Evolutionary conservation across 306 rosid genomes (phyloP).

Genomic region (Trichosanthes cucumerina): DNA sequence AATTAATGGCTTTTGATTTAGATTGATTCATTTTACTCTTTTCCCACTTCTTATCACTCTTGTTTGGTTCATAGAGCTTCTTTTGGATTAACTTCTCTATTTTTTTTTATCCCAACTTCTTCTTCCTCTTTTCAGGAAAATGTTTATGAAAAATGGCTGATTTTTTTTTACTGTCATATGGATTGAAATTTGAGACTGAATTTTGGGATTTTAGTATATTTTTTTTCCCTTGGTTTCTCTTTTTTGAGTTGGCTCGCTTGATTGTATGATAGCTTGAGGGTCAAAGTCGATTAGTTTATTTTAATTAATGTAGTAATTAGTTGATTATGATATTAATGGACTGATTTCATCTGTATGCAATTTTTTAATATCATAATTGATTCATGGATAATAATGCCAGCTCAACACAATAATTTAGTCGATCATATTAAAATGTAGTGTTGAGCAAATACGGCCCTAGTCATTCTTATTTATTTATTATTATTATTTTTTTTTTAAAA

Average conservation of each 20-base stretch:
- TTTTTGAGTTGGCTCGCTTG: not conserved
- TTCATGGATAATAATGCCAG: not conserved
- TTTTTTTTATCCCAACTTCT: no score
- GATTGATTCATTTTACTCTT: not conserved
- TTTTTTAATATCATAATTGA: not conserved
- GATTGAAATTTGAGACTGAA: not conserved
- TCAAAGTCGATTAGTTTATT: not conserved
- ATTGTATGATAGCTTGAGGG: not conserved
- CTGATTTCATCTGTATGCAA: not conserved
- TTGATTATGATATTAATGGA: not conserved
- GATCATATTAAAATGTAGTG: not conserved
- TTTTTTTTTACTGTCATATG: not conserved
- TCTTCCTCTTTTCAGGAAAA: no score
- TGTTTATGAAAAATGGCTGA: not conserved
- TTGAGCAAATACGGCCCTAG: no score
- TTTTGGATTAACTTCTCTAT: not conserved
- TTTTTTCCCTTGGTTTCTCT: not conserved
- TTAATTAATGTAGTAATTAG: not conserved
- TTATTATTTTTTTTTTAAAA: no score
- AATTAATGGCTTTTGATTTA: not conserved
- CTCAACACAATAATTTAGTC: not conserved
- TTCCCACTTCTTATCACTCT: not conserved
- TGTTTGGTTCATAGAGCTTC: no score
- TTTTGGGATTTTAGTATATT: not conserved
- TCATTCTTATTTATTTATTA: no score